These are phyloP conservation scores for Silene latifolia DNA, from an alignment of 148 eudicot genomes.

Conservation along the genomic window DNA sequence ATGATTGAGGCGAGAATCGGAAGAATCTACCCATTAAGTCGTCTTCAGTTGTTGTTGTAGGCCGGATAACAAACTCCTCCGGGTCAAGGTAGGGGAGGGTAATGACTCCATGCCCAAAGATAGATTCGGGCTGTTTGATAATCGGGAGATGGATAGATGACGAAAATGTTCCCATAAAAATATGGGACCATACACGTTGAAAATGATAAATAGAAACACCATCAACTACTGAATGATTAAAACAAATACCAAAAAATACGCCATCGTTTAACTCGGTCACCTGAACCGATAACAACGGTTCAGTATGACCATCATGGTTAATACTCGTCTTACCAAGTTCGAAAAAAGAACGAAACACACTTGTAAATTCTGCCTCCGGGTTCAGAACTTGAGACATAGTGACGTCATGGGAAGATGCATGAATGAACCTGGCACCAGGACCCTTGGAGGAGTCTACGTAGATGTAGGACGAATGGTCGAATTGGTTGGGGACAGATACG, in stretches of 20 bases:
- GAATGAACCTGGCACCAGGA: constrained; percentile 43
- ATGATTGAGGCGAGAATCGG: constrained; percentile 3
- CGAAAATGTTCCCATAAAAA: background rate
- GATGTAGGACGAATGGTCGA: background rate
- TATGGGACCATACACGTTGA: background rate
- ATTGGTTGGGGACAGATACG: background rate
- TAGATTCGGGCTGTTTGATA: background rate
- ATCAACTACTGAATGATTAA: background rate
- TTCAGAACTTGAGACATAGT: constrained; percentile 24
- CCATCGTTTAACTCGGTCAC: background rate
- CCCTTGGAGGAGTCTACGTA: constrained; percentile 32
- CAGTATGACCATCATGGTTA: constrained; percentile 39
- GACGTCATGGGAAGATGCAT: constrained; percentile 28
- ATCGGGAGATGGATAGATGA: background rate
- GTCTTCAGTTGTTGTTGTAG: background rate
- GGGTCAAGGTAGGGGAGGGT: background rate
- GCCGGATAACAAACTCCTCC: background rate
- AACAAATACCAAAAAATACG: background rate
- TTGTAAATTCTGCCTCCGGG: too few species aligned
- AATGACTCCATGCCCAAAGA: background rate
- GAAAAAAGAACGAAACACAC: constrained; percentile 32
- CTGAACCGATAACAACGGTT: background rate
- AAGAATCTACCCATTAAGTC: constrained; percentile 9
- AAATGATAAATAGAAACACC: background rate
- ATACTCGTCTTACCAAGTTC: constrained; percentile 23